Conservation (phyloP, 108 stramenopile genomes). For the Cyclotella atomus region DNA sequence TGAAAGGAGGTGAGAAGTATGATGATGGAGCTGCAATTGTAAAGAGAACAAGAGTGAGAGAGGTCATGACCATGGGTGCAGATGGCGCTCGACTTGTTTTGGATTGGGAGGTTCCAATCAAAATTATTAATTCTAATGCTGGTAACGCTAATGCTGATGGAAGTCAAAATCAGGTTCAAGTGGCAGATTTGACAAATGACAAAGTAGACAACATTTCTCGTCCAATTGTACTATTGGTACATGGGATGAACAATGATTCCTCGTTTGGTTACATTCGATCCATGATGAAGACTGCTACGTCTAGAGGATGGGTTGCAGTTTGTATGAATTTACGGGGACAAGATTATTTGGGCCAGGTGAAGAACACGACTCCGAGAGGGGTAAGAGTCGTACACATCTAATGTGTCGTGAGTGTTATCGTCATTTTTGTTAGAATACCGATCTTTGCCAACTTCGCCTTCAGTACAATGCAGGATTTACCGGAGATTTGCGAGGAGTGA, state of each 20-base stretch:
- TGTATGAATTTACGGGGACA: constrained; percentile 85
- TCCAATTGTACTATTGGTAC: constrained; percentile 73
- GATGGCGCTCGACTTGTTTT: constrained; percentile 77
- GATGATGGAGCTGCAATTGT: constrained; percentile 29
- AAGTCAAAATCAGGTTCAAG: too few relatives aligned
- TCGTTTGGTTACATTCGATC: constrained; percentile 87
- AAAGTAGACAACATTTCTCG: not conserved
- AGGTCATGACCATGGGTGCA: constrained; percentile 66
- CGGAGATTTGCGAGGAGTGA: constrained; percentile 74
- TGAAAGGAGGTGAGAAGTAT: too few relatives aligned
- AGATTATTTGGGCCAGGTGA: constrained; percentile 49
- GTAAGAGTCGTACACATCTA: too few relatives aligned
- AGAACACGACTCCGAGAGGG: constrained; percentile 70
- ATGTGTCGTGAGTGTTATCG: too few relatives aligned
- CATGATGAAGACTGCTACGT: constrained; percentile 70
- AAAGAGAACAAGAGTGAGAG: constrained; percentile 50
- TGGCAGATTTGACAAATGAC: not conserved
- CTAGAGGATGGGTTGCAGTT: constrained; percentile 82
- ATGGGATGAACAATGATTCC: constrained; percentile 90
- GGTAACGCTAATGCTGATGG: not conserved
- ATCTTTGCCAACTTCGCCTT: not conserved
- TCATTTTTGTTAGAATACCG: not conserved
- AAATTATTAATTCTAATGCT: not conserved
- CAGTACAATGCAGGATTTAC: constrained; percentile 78
- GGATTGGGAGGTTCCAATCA: constrained; percentile 81